A percentile compares a stretch with the other conserved stretches of the same genome.
Conservation (phyloP, 495 filamentous ascomycete genomes). For the Aspergillus conjunctus region DNA sequence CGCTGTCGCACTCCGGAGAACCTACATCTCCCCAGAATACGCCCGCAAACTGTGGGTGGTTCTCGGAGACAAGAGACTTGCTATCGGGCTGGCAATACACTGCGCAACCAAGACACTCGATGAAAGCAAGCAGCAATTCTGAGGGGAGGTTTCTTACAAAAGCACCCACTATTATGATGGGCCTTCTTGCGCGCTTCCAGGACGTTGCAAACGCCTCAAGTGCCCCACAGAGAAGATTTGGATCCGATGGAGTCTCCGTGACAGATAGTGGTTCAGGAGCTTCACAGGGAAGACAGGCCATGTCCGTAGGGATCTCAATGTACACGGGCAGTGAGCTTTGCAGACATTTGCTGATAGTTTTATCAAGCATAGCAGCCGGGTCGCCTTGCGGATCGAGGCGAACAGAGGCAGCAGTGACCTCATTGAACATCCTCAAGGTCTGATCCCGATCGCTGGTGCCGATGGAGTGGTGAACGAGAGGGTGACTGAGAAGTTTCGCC, state of each 20-base stretch:
- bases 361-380: not conserved
- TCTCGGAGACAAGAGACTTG: slow-evolving; percentile 12
- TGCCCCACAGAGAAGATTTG: not conserved
- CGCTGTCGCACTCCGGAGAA: slow-evolving; percentile 3
- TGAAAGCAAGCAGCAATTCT: slow-evolving; percentile 7
- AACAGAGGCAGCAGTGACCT: slow-evolving; percentile 9
- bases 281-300: not conserved
- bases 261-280: not conserved
- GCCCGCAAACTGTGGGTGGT: slow-evolving; percentile 22
- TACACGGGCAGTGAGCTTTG: slow-evolving; percentile 13
- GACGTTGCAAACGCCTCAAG: not conserved
- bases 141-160: slow-evolving; percentile 1
- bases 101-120: slow-evolving; percentile 21
- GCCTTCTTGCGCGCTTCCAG: slow-evolving; percentile 17
- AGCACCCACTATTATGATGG: slow-evolving; percentile 19
- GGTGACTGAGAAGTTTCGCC: not conserved
- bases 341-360: slow-evolving; percentile 7
- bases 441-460: slow-evolving; percentile 10
- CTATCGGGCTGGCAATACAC: slow-evolving; percentile 24
- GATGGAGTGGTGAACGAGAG: slow-evolving; percentile 3
- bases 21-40: slow-evolving; percentile 14
- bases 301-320: slow-evolving; percentile 5
- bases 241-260: not conserved
- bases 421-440: slow-evolving; percentile 6
- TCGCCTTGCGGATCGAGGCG: not conserved